Evolutionary conservation across 768 basidiomycete species (phyloP).

Genomic region (Mrakia gelida): DNA sequence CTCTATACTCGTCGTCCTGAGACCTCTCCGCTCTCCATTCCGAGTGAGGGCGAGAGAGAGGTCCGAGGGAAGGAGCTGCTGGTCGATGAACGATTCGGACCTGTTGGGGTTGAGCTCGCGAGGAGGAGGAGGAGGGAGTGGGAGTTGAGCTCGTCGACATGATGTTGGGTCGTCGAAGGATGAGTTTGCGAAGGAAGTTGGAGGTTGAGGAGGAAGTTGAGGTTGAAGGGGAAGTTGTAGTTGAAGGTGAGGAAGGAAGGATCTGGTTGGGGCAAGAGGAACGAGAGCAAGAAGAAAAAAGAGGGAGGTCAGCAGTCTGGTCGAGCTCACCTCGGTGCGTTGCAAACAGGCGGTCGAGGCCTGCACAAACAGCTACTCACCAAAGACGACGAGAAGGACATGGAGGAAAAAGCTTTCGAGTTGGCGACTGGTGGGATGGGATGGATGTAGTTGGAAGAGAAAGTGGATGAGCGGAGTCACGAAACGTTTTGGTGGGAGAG

Average conservation of each 20-base stretch:
- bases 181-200: background rate
- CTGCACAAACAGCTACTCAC: no score
- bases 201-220: background rate
- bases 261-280: background rate
- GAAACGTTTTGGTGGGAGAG: no score
- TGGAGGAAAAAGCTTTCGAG: no score
- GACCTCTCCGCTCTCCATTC: conserved; percentile 1
- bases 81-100: conserved; percentile 16
- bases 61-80: conserved; percentile 10
- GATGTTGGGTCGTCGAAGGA: background rate
- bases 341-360: no score
- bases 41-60: background rate
- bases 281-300: no score
- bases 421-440: no score
- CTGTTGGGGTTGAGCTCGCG: background rate
- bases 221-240: background rate
- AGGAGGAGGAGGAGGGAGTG: background rate
- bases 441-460: no score
- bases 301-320: no score
- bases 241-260: background rate
- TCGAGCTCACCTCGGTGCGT: no score
- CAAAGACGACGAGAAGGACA: no score
- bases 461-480: no score
- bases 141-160: background rate
- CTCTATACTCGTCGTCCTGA: background rate